Conservation (phyloP, 257 asterid species). For the Solanum etuberosum region DNA sequence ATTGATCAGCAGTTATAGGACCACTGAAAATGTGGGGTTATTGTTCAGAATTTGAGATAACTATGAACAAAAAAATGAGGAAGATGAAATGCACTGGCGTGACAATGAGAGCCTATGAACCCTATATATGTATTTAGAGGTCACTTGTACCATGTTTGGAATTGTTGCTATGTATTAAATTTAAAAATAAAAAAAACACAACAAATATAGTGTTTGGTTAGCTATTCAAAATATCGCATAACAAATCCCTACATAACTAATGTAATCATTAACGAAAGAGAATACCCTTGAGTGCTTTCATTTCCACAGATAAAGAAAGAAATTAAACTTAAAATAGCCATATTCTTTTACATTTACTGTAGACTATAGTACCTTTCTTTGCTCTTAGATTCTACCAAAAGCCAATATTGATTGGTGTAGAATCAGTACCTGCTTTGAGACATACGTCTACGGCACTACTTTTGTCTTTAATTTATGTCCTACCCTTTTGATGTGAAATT, state of each 20-base stretch:
- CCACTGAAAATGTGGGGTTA: conserved; percentile 24
- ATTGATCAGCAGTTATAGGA: conserved; percentile 20
- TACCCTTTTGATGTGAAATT: neutral
- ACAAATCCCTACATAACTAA: neutral
- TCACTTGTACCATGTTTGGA: neutral
- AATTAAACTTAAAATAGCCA: neutral
- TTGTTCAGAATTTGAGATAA: conserved; percentile 9
- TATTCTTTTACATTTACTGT: neutral
- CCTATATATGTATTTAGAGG: neutral
- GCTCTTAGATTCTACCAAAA: neutral
- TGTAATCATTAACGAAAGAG: neutral
- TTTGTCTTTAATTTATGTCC: neutral
- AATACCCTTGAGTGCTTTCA: neutral
- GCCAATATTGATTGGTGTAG: neutral
- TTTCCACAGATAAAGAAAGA: conserved; percentile 4
- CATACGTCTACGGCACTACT: neutral
- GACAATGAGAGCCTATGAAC: conserved; percentile 12
- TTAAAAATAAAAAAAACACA: neutral
- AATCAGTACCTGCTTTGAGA: neutral
- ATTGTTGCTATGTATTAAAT: too few species aligned
- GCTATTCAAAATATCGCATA: neutral
- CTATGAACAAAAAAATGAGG: neutral
- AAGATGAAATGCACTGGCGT: conserved; percentile 1
- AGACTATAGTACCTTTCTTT: neutral
- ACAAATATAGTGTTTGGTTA: neutral